A percentile compares a stretch with the other conserved stretches of the same genome.
phyloP scores from a whole-genome alignment of 1,139 yeast species.

The Yamadazyma pseudoaaseri region DNA sequence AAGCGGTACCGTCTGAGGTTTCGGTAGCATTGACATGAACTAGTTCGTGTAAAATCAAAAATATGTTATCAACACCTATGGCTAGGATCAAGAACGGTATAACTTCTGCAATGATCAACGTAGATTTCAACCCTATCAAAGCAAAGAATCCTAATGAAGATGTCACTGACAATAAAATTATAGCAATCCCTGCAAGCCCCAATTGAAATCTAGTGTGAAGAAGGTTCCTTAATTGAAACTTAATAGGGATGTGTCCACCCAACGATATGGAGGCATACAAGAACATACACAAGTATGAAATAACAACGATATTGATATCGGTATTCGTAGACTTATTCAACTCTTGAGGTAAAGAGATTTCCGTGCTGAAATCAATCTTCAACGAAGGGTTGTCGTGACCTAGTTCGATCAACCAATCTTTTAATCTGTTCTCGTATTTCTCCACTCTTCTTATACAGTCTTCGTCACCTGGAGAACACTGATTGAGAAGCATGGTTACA shows the following conservation, averaged over 20 bases:
- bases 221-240: slow-evolving; percentile 28
- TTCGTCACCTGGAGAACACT: slow-evolving; percentile 27
- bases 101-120: slow-evolving; percentile 92
- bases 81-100: slow-evolving; percentile 94
- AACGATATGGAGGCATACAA: slow-evolving; percentile 82
- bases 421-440: slow-evolving; percentile 67
- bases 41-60: slow-evolving; percentile 78
- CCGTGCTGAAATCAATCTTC: slow-evolving; percentile 74
- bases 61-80: slow-evolving; percentile 92
- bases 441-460: slow-evolving; percentile 41
- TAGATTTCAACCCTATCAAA: slow-evolving; percentile 72
- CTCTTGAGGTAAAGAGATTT: slow-evolving; percentile 79
- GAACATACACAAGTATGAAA: slow-evolving; percentile 88
- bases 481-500: slow-evolving; percentile 63
- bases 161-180: slow-evolving; percentile 75
- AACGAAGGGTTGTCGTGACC: slow-evolving; percentile 51
- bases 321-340: slow-evolving; percentile 78
- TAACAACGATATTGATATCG: slow-evolving; percentile 65
- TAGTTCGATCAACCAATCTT: slow-evolving; percentile 51
- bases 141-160: slow-evolving; percentile 85
- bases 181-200: slow-evolving; percentile 78
- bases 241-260: slow-evolving; percentile 53
- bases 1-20: slow-evolving; percentile 21
- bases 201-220: slow-evolving; percentile 67
- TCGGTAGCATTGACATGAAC: slow-evolving; percentile 48